phyloP scores from a whole-genome alignment of 2,329 filamentous ascomycete genomes.

The Sclerotinia glacialis region DNA sequence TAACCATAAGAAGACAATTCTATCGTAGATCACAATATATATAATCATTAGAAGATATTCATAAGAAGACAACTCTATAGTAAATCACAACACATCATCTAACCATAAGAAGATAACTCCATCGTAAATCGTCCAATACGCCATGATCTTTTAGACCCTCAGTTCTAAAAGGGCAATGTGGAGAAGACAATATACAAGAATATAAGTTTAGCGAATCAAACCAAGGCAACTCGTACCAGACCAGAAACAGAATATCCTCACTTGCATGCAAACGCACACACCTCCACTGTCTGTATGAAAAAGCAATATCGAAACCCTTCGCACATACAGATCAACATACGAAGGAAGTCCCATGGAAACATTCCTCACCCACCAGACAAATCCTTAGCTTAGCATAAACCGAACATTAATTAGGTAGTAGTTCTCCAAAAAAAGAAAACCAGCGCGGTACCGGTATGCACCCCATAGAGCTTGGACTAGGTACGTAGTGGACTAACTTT shows the following conservation, averaged over 20 bases:
- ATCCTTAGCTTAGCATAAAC: no score
- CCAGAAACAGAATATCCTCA: background rate
- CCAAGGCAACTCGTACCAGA: background rate
- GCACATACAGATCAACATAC: background rate
- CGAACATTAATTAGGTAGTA: no score
- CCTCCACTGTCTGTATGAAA: background rate
- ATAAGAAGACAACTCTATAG: no score
- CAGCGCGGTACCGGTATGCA: background rate
- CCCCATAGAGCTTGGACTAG: conserved; percentile 9
- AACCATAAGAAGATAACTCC: background rate
- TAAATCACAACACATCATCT: no score
- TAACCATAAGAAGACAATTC: no score
- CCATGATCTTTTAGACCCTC: background rate
- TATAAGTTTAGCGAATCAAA: background rate
- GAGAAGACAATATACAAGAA: background rate
- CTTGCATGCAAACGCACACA: background rate
- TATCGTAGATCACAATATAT: no score
- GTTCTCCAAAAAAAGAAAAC: conserved; percentile 6
- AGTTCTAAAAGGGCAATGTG: background rate
- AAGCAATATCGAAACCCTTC: background rate
- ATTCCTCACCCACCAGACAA: background rate
- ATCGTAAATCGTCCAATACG: background rate
- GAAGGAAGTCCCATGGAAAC: background rate
- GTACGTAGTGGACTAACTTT: background rate
- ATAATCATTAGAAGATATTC: no score